Evolutionary conservation across 164 flowering plant species (phyloP).

Genomic region (Vitis vinifera): ASM3070453v1 NC_081805.1:968501-969000

Average conservation of each 20-base stretch:
- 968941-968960: slow-evolving; percentile 67
- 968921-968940: slow-evolving; percentile 57
- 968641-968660: slow-evolving; percentile 74
- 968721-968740: slow-evolving; percentile 75
- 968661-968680: slow-evolving; percentile 75
- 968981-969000: slow-evolving; percentile 64
- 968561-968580: slow-evolving; percentile 74
- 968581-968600: slow-evolving; percentile 80
- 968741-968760: slow-evolving; percentile 83
- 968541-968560: slow-evolving; percentile 92
- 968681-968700: slow-evolving; percentile 70
- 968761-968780: slow-evolving; percentile 77
- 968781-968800: slow-evolving; percentile 67
- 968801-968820: slow-evolving; percentile 68
- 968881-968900: slow-evolving; percentile 59
- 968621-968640: slow-evolving; percentile 57
- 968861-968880: slow-evolving; percentile 83
- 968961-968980: slow-evolving; percentile 76
- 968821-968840: slow-evolving; percentile 62
- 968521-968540: slow-evolving; percentile 74
- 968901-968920: slow-evolving; percentile 44
- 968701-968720: slow-evolving; percentile 86
- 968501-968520: slow-evolving; percentile 46
- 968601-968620: slow-evolving; percentile 91
- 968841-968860: slow-evolving; percentile 73